Evolutionary conservation across 345 rosid species (phyloP).

Genomic region (Crucihimalaya himalaica): DNA sequence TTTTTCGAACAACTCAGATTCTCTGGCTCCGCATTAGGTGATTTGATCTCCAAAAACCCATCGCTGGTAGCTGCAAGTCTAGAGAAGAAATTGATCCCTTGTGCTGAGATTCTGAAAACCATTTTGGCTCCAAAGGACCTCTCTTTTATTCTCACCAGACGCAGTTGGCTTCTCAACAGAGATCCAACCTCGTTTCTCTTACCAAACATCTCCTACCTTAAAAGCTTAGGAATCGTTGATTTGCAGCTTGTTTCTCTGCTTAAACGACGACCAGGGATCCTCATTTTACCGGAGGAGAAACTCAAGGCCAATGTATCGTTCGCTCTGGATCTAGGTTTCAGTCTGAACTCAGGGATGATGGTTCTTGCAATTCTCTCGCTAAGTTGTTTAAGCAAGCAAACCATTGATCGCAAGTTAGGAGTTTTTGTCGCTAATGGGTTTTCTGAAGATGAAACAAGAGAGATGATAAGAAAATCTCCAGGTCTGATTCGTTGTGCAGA

Average conservation of each 20-base stretch:
- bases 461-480: conserved; percentile 44
- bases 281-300: background rate
- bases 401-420: conserved; percentile 38
- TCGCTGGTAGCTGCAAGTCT: conserved; percentile 23
- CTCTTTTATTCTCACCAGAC: conserved; percentile 27
- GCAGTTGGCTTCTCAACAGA: conserved; percentile 27
- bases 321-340: background rate
- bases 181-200: conserved; percentile 27
- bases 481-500: conserved; percentile 32
- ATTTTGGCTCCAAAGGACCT: conserved; percentile 34
- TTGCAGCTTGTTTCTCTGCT: background rate
- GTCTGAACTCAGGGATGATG: background rate
- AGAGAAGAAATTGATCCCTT: conserved; percentile 14
- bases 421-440: conserved; percentile 40
- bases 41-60: conserved; percentile 33
- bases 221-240: background rate
- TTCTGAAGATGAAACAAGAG: conserved; percentile 23
- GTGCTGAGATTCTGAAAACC: conserved; percentile 25
- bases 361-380: conserved; percentile 18
- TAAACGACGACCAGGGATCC: background rate
- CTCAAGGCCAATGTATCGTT: background rate
- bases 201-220: conserved; percentile 37
- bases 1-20: conserved; percentile 42
- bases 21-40: conserved; percentile 32
- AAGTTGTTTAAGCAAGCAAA: conserved; percentile 39